Conservation (phyloP, 2,329 filamentous ascomycete species). For the Tolypocladium pustulatum region DNA sequence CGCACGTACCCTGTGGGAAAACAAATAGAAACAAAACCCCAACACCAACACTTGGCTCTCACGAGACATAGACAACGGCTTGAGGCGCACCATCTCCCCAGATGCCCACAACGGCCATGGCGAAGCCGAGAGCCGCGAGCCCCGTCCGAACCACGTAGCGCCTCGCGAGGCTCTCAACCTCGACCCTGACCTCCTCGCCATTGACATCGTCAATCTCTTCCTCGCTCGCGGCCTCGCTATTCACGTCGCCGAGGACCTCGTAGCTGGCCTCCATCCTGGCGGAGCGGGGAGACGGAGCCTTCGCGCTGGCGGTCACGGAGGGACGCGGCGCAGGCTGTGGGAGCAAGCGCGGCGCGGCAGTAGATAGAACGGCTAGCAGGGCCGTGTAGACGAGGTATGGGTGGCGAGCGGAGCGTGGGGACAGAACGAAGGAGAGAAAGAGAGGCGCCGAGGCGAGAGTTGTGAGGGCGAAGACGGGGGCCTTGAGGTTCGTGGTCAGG, state of each 20-base stretch:
- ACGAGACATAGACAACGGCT: conserved; percentile 22
- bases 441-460: conserved; percentile 61
- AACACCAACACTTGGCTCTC: conserved; percentile 1
- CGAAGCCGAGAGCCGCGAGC: conserved; percentile 45
- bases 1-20: not conserved
- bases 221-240: conserved; percentile 36
- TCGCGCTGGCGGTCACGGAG: conserved; percentile 14
- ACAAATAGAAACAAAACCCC: not conserved
- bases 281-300: conserved; percentile 18
- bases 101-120: conserved; percentile 52
- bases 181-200: conserved; percentile 49
- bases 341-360: conserved; percentile 38
- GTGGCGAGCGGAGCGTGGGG: conserved; percentile 65
- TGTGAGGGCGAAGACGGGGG: conserved; percentile 57
- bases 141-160: conserved; percentile 43
- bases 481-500: conserved; percentile 51
- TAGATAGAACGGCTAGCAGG: conserved; percentile 54
- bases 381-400: conserved; percentile 86
- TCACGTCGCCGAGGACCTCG: conserved; percentile 52
- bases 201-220: conserved; percentile 45
- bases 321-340: conserved; percentile 22
- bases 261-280: conserved; percentile 59
- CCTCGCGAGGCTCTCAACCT: conserved; percentile 44
- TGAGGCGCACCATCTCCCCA: conserved; percentile 50
- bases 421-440: conserved; percentile 66